phyloP scores from a whole-genome alignment of 2,329 filamentous ascomycete species.

The Fulvia fulva region DNA sequence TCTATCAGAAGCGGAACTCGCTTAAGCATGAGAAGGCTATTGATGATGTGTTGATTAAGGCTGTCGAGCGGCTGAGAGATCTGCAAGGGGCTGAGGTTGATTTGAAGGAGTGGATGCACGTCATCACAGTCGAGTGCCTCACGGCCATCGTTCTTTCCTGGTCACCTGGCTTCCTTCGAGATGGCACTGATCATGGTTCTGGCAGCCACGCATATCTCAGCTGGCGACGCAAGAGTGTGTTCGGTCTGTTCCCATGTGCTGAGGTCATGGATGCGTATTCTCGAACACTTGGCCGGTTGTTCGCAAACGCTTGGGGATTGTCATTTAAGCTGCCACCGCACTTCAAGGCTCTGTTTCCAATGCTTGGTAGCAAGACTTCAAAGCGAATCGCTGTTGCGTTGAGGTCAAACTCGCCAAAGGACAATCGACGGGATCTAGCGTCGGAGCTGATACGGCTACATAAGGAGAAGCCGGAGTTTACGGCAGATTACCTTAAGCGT shows the following conservation, averaged over 20 bases:
- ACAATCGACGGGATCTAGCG: constrained; percentile 9
- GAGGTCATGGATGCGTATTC: constrained; percentile 17
- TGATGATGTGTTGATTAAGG: constrained; percentile 12
- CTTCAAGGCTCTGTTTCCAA: constrained; percentile 16
- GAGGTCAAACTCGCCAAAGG: constrained; percentile 16
- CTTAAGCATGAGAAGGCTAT: constrained; percentile 13
- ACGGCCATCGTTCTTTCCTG: constrained; percentile 15
- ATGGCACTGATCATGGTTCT: constrained; percentile 14
- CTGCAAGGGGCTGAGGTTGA: constrained; percentile 11
- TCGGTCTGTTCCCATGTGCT: constrained; percentile 16
- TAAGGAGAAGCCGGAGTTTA: constrained; percentile 18
- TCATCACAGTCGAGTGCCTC: constrained; percentile 18
- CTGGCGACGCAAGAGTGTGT: constrained; percentile 18
- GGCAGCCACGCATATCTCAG: constrained; percentile 15
- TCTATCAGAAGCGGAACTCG: constrained; percentile 15
- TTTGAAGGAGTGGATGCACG: constrained; percentile 20
- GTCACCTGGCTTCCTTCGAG: constrained; percentile 16
- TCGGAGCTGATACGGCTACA: constrained; percentile 16
- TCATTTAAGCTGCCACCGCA: constrained; percentile 11
- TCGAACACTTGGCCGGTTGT: constrained; percentile 9
- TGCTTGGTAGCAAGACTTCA: constrained; percentile 12
- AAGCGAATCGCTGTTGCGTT: constrained; percentile 46
- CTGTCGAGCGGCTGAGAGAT: constrained; percentile 5
- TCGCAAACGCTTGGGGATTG: constrained; percentile 11
- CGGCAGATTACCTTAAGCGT: constrained; percentile 13